Conservation (phyloP, 1,284 basidiomycete genomes). For the Peniophora sp. region DNA sequence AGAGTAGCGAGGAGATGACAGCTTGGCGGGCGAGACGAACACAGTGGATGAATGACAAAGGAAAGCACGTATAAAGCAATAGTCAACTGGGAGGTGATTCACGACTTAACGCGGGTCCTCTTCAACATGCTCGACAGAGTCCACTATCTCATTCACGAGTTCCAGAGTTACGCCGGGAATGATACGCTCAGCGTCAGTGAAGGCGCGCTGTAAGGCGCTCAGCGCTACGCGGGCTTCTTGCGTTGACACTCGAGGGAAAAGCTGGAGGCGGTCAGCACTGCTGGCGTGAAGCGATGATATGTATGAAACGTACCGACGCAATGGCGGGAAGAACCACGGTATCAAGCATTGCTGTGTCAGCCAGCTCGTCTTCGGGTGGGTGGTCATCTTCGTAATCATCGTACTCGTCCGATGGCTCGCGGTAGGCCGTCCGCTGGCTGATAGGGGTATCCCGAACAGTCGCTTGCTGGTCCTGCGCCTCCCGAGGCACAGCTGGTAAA, state of each 20-base stretch:
- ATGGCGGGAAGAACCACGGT: conserved; percentile 92
- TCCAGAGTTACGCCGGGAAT: conserved; percentile 80
- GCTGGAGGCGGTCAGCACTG: conserved; percentile 32
- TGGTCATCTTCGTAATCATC: conserved; percentile 56
- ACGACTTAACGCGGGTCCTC: conserved; percentile 34
- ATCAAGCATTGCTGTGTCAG: conserved; percentile 85
- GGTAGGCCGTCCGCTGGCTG: conserved; percentile 14
- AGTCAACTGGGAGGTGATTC: conserved; percentile 10
- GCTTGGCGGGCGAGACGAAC: not conserved
- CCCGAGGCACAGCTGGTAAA: conserved; percentile 50
- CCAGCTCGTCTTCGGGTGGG: conserved; percentile 55
- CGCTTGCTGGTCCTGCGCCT: conserved; percentile 43
- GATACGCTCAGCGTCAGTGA: conserved; percentile 85
- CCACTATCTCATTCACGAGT: conserved; percentile 79
- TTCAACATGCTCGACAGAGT: conserved; percentile 86
- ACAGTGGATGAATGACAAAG: not conserved
- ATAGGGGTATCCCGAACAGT: conserved; percentile 53
- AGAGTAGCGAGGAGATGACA: not conserved
- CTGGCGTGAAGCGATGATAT: conserved; percentile 2
- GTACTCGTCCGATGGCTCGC: conserved; percentile 50
- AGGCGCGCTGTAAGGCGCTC: conserved; percentile 78
- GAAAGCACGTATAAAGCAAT: conserved; percentile 2
- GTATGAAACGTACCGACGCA: conserved; percentile 62
- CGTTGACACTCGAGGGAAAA: conserved; percentile 83
- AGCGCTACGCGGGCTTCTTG: conserved; percentile 81